These are phyloP conservation scores for Kwoniella botswanensis DNA, from an alignment of 768 basidiomycete species.

Conservation along the genomic window DNA sequence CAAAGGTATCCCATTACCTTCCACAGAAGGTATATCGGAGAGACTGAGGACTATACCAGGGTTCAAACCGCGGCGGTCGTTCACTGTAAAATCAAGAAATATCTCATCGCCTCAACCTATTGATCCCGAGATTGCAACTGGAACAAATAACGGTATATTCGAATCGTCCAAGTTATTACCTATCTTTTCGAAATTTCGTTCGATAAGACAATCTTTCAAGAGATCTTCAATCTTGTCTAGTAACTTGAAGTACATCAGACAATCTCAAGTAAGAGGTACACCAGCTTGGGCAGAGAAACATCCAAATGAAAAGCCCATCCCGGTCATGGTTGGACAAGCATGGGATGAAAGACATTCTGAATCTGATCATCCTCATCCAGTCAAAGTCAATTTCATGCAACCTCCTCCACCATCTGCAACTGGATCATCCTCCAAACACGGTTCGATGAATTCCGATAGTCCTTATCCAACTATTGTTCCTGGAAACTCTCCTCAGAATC, in stretches of 20 bases:
- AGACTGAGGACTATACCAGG: constrained; percentile 1
- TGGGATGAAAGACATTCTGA: background rate
- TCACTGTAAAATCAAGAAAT: background rate
- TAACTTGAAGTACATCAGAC: constrained; percentile 8
- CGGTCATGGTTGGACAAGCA: constrained; percentile 4
- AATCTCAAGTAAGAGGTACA: constrained; percentile 1
- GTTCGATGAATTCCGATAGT: constrained; percentile 6
- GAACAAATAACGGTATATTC: background rate
- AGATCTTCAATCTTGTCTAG: background rate
- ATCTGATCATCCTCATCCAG: constrained; percentile 8
- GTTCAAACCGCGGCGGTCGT: background rate
- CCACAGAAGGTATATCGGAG: background rate
- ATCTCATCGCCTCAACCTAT: constrained; percentile 8
- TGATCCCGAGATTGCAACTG: background rate
- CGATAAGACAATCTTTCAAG: constrained; percentile 14
- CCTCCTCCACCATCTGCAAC: background rate
- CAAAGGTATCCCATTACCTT: background rate
- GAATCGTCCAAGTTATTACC: constrained; percentile 8
- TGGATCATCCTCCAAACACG: background rate
- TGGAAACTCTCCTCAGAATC: background rate
- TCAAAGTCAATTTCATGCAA: constrained; percentile 8
- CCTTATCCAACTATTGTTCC: constrained; percentile 1
- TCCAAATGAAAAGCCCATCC: constrained; percentile 1
- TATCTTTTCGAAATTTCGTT: constrained; percentile 14
- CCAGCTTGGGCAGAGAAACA: constrained; percentile 18